These are phyloP conservation scores for Farysia itapuensis DNA, from an alignment of 1,284 basidiomycete species.

Conservation along the genomic window DNA sequence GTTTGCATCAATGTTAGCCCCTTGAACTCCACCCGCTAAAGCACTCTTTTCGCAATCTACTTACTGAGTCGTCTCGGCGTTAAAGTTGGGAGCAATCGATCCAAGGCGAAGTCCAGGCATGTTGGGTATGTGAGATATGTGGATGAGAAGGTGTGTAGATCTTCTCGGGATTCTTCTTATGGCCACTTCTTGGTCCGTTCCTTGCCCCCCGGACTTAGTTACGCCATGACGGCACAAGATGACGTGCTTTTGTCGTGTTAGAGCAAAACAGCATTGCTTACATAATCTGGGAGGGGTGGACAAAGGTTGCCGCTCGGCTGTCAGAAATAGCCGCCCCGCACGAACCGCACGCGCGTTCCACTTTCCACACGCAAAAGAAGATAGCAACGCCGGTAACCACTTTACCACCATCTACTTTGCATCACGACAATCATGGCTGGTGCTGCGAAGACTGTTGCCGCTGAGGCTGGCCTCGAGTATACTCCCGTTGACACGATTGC, in stretches of 20 bases:
- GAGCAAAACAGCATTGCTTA: too few species aligned
- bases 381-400: too few species aligned
- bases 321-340: too few species aligned
- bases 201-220: too few species aligned
- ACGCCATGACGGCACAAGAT: neutral
- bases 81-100: constrained; percentile 56
- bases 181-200: too few species aligned
- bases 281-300: too few species aligned
- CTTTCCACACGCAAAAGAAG: too few species aligned
- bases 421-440: constrained; percentile 6
- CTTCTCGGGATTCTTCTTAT: too few species aligned
- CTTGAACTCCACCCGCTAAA: neutral
- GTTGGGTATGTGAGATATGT: constrained; percentile 57
- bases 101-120: constrained; percentile 56
- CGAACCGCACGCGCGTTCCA: too few species aligned
- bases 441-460: constrained; percentile 23
- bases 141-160: neutral
- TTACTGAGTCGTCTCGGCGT: constrained; percentile 56
- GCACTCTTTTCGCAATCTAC: constrained; percentile 3
- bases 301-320: too few species aligned
- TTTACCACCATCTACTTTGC: too few species aligned
- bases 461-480: constrained; percentile 38
- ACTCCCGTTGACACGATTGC: constrained; percentile 37
- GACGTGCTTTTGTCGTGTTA: too few species aligned
- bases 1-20: neutral